Conservation (phyloP, 805 yeast species). For the Wickerhamiella spandovensis region DNA sequence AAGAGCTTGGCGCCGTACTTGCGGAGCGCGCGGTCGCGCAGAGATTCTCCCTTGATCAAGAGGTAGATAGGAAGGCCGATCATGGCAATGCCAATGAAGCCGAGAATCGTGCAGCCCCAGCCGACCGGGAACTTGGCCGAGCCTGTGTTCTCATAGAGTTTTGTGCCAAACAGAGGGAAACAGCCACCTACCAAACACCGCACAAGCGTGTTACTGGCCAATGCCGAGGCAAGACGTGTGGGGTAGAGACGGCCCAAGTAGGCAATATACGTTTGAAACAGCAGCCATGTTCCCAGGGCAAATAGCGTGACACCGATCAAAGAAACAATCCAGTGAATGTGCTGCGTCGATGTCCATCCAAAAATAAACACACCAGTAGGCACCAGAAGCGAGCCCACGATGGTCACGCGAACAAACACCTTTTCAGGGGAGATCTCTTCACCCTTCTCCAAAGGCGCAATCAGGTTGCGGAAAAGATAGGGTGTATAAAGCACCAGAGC, state of each 20-base stretch:
- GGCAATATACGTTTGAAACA: slow-evolving; percentile 41
- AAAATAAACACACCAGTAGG: slow-evolving; percentile 42
- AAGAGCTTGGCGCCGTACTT: slow-evolving; percentile 9
- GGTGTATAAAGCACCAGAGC: slow-evolving; percentile 20
- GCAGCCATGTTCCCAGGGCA: slow-evolving; percentile 29
- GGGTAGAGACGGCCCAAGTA: slow-evolving; percentile 38
- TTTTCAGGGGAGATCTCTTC: slow-evolving; percentile 6
- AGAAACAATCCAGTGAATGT: slow-evolving; percentile 40
- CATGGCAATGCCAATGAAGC: slow-evolving; percentile 31
- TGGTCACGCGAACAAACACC: slow-evolving; percentile 21
- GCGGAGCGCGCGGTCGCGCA: slow-evolving; percentile 8
- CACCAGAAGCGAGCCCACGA: slow-evolving; percentile 31
- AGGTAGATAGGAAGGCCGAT: slow-evolving; percentile 34
- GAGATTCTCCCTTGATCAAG: slow-evolving; percentile 4
- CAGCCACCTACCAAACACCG: slow-evolving; percentile 41
- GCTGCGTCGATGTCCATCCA: slow-evolving; percentile 42
- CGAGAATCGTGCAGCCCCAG: slow-evolving; percentile 42
- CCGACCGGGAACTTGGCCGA: slow-evolving; percentile 39
- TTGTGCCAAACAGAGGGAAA: slow-evolving; percentile 50
- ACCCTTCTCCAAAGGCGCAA: background rate
- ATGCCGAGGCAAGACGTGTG: slow-evolving; percentile 41
- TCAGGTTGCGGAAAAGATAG: slow-evolving; percentile 4
- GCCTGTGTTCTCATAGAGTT: slow-evolving; percentile 35
- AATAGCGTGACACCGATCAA: slow-evolving; percentile 33
- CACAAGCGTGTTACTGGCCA: slow-evolving; percentile 42